phyloP scores from a whole-genome alignment of 345 rosid genomes.

The Moricandia arvensis region DNA sequence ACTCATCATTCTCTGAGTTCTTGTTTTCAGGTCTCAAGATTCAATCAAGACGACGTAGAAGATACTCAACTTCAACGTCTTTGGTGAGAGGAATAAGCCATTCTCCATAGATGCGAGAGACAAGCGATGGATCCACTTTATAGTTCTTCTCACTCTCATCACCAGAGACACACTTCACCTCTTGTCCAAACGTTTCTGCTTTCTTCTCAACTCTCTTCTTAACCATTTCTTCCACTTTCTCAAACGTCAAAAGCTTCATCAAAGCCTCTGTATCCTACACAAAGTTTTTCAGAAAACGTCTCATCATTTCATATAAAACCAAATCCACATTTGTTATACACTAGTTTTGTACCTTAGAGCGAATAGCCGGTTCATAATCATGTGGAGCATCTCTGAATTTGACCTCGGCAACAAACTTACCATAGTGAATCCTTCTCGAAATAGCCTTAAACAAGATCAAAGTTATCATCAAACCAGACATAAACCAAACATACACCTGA shows the following conservation, averaged over 20 bases:
- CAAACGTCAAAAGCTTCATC: slow-evolving; percentile 69
- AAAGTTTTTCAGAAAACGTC: neutral
- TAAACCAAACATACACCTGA: neutral
- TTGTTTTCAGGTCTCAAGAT: neutral
- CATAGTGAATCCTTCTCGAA: slow-evolving; percentile 85
- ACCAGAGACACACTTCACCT: slow-evolving; percentile 37
- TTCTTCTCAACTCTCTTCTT: slow-evolving; percentile 82
- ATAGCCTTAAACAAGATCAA: slow-evolving; percentile 54
- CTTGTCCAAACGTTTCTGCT: slow-evolving; percentile 67
- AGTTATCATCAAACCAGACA: neutral
- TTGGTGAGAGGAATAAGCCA: slow-evolving; percentile 93
- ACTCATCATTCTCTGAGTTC: neutral
- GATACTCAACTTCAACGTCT: slow-evolving; percentile 74
- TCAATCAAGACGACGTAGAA: slow-evolving; percentile 75
- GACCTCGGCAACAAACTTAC: slow-evolving; percentile 86
- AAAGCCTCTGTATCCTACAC: slow-evolving; percentile 64
- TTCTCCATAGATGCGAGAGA: slow-evolving; percentile 64
- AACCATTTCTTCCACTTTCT: slow-evolving; percentile 70
- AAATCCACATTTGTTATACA: neutral
- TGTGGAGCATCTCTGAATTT: slow-evolving; percentile 67
- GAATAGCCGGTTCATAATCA: slow-evolving; percentile 72
- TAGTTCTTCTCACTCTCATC: slow-evolving; percentile 21
- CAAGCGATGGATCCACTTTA: slow-evolving; percentile 68
- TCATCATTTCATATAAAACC: neutral
- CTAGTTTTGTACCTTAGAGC: slow-evolving; percentile 51